Evolutionary conservation across 192 early-diverging fungal species (phyloP), one percentile per base, ranked within the genome.

Genomic region (Coemansia sp.): DNA sequence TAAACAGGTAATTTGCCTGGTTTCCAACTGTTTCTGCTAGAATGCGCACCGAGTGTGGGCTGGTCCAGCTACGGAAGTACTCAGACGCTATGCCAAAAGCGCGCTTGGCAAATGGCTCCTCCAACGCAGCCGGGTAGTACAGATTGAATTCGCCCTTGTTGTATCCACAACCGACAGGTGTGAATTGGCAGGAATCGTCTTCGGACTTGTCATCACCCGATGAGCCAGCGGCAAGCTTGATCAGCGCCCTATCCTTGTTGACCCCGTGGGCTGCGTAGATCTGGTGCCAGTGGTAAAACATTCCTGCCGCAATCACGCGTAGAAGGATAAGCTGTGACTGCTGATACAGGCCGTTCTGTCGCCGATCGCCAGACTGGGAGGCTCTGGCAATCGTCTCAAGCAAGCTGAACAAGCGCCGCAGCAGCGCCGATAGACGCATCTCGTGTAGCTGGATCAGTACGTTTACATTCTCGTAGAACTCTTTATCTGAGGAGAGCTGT

Each of bases 321-420:
- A 95, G 85, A 13, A 95, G 73, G 68, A 94, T 93, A 11, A 94
- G 84, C 73, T 95, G 94, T 16, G 93, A 94, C 68, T 97, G 92
- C 68, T 93, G 86, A 36, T 89, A 84, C 47, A 93, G 85, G 32
- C 51, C 56, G n/a, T 66, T 42, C 19, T 41, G 60, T 52, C 78
- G 68, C 58, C 71, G 63, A 26, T 73, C 73, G 62, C 56, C 64
- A 39, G 47, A 74, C 52, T 69, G 62, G 11, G 43, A 60, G 71
- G 90, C 86, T 82, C 88, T 88, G 12, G 88, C 86, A 57, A 94
- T 87, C 45, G 80, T 84, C 68, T 96, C 94, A 32, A 96, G 78
- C 49, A 92, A 72, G 51, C 77, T 84, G 22, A 90, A 78, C 12
- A 96, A 83, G 57, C 89, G 85, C 46, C 85, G 84, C 62, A 88